Base-by-base conservation (phyloP, 2,329 filamentous ascomycete genomes). In the Apiospora koreana region DNA sequence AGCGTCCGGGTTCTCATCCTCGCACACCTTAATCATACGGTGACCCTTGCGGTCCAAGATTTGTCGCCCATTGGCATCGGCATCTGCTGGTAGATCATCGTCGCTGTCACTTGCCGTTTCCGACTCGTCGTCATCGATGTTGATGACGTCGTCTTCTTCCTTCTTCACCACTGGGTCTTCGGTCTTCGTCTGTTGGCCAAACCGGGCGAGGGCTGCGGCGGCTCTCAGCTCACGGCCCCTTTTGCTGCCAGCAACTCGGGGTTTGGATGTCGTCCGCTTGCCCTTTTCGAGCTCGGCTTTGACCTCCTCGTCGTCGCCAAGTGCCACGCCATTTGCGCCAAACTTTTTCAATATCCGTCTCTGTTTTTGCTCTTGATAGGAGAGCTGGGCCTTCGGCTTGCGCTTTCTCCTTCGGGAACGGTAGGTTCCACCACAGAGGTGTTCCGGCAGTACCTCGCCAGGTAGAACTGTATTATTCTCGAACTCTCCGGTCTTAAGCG, bases 371-470 rank as follows among this genome's bases (percentile, higher is more conserved):
- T 95, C 93, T 64, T 91, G 89, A 79, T 94, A 94, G 7, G 86
- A 89, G 41, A 91, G 75, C 62, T 84, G 81, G 38, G 85, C 82
- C 74, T 86, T 86, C 1, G 78, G 82, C 76, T 86, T 87, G 69
- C 87, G 83, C 77, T 89, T 91, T 70, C 88, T 84, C 72, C 86
- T 84, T 48, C 86, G 81, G 1, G 90, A 89, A 65, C 88, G 85
- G 78, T 92, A 97, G 3, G 93, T 94, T 2, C 94, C 94, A 72
- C 94, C 94, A 76, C 94, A 97, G 1, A 96, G 83, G 78, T 94
- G 90, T 76, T 93, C 88, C 0, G 92, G 89, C 64, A 93, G 81
- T 21, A 84, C 78, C 72, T 93, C 90, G 45, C 85, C 84, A 0
- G 85, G 83, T 1, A 80, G 79, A 12, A 89, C 82, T 0, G 83